phyloP scores from a whole-genome alignment of 257 asterid genomes.

The Plantago major region DNA sequence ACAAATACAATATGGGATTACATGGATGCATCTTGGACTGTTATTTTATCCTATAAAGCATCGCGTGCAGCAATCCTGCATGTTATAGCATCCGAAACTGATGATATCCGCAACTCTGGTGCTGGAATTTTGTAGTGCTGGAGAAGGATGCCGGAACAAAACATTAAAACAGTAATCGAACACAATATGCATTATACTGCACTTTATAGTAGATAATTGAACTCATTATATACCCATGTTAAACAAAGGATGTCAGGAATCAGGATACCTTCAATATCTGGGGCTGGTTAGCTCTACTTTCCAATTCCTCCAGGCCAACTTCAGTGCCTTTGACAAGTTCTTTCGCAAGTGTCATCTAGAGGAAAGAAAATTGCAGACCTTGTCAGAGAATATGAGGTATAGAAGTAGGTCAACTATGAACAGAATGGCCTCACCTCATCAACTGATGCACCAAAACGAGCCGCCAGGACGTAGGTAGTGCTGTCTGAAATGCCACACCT shows the following conservation, averaged over 20 bases:
- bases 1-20: slow-evolving; percentile 1
- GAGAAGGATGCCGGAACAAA: slow-evolving; percentile 8
- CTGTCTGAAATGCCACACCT: slow-evolving; percentile 83
- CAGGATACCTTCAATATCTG: slow-evolving; percentile 74
- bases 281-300: slow-evolving; percentile 53
- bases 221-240: not conserved
- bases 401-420: not conserved
- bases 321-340: slow-evolving; percentile 65
- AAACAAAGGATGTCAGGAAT: not conserved
- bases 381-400: no score
- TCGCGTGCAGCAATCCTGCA: slow-evolving; percentile 89
- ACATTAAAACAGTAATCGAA: slow-evolving; percentile 12
- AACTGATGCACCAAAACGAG: slow-evolving; percentile 70
- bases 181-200: not conserved
- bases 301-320: slow-evolving; percentile 70
- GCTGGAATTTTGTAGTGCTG: slow-evolving; percentile 82
- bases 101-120: slow-evolving; percentile 69
- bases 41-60: slow-evolving; percentile 44
- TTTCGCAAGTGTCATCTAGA: slow-evolving; percentile 47
- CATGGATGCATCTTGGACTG: slow-evolving; percentile 1
- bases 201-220: not conserved
- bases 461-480: slow-evolving; percentile 76
- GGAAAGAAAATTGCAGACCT: no score
- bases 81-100: slow-evolving; percentile 69
- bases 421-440: slow-evolving; percentile 45